Evolutionary conservation across 2,329 filamentous ascomycete genomes (phyloP).

Genomic region (Paraphaeosphaeria sporulosa): DNA sequence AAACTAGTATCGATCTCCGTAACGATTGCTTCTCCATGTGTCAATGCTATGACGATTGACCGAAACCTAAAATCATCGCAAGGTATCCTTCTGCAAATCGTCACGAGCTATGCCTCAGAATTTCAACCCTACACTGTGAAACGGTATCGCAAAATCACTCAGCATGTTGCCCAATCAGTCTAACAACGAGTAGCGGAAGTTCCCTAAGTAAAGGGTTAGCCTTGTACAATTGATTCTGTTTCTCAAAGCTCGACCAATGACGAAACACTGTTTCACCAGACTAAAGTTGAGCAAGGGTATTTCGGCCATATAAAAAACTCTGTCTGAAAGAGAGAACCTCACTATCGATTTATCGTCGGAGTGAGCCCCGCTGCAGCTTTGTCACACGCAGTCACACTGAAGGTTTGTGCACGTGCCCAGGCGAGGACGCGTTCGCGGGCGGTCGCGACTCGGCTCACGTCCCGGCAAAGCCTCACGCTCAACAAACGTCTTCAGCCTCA

Average conservation of each 20-base stretch:
- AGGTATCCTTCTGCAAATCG: too few species aligned
- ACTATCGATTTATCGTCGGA: not conserved
- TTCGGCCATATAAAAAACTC: not conserved
- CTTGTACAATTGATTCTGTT: too few species aligned
- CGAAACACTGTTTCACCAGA: not conserved
- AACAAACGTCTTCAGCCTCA: not conserved
- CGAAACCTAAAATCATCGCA: too few species aligned
- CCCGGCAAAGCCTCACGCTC: not conserved
- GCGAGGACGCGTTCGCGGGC: constrained; percentile 37
- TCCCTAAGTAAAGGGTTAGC: too few species aligned
- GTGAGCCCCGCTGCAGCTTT: not conserved
- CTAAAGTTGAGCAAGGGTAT: not conserved
- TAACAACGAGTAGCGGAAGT: too few species aligned
- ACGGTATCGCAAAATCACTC: too few species aligned
- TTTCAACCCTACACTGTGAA: too few species aligned
- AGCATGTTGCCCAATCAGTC: too few species aligned
- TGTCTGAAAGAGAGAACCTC: not conserved
- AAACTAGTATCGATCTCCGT: too few species aligned
- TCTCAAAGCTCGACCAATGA: not conserved
- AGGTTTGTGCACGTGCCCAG: constrained; percentile 40
- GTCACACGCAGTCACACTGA: not conserved
- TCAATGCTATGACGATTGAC: too few species aligned
- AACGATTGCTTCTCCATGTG: too few species aligned
- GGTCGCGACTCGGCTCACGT: constrained; percentile 19
- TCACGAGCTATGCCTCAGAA: too few species aligned